Conservation (phyloP, 768 basidiomycete species). For the Boletus patriciae region DNA sequence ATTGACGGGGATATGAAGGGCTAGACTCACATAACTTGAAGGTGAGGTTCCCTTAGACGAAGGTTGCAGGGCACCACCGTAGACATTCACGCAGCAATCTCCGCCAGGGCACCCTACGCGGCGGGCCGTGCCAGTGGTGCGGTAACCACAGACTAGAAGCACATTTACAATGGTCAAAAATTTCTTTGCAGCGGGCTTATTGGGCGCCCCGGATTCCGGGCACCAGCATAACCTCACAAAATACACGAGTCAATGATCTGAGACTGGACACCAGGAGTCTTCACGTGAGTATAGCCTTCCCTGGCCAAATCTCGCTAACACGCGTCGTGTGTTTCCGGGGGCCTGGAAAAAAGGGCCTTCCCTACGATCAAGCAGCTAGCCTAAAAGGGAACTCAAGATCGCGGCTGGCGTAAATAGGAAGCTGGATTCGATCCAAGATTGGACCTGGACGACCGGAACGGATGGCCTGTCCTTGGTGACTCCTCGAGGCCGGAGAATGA, state of each 20-base stretch:
- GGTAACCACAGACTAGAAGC: constrained; percentile 9
- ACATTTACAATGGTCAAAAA: constrained; percentile 12
- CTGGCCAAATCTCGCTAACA: constrained; percentile 28
- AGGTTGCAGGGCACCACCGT: constrained; percentile 1
- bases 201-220: constrained; percentile 12
- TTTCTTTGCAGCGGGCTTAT: constrained; percentile 15
- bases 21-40: neutral
- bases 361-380: constrained; percentile 35
- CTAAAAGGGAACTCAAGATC: constrained; percentile 52
- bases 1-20: constrained; percentile 14
- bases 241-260: constrained; percentile 20
- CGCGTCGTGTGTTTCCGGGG: constrained; percentile 29
- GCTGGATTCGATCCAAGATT: constrained; percentile 34
- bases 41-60: constrained; percentile 8
- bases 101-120: constrained; percentile 26
- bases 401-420: constrained; percentile 44
- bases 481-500: constrained; percentile 45
- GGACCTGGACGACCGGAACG: constrained; percentile 25
- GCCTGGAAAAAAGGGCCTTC: constrained; percentile 23
- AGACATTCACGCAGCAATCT: constrained; percentile 27
- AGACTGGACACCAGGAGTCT: constrained; percentile 14
- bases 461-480: constrained; percentile 41
- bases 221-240: constrained; percentile 22
- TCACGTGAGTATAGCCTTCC: constrained; percentile 34
- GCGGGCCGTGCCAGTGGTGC: neutral